Evolutionary conservation across 192 early-diverging fungal genomes (phyloP), one percentile per base, ranked within the genome.

Genomic region (Mortierella antarctica): DNA sequence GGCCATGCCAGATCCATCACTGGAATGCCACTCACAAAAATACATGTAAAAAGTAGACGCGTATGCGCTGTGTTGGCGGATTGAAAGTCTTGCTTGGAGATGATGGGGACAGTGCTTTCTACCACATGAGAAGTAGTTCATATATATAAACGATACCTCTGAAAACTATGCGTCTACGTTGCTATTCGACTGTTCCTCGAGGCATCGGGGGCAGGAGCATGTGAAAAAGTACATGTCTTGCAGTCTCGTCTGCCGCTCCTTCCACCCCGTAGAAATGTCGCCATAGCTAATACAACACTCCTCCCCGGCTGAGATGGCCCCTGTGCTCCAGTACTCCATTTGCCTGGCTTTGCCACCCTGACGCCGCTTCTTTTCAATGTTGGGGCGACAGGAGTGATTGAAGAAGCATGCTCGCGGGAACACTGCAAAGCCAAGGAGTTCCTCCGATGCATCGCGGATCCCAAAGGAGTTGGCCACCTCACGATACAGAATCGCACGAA

Each of bases 401-500:
- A 92, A 92, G 50, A 87, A 91, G 7, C 88, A 87, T 0, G 91
- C 91, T 0, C 84, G 82, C 9, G 91, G 89, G 55, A 89, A 90
- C 3, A 92, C 86, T 12, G 87, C 85, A 52, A 86, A 91, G 0
- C 90, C 90, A 5, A 91, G 42, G 2, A 86, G 74, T 62, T 91
- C 78, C 23, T 85, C 84, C 6, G 85, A 67, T 20, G 75, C 74
- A 48, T 92, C 90, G 67, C 90, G 89, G 61, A 92, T 86, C 0
- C 91, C 91, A 83, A 92, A 92, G 7, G 90, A 89, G 65, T 92
- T 92, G 20, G 91, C 85, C 53, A 88, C 86, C 74, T 92, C 91
- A 23, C 89, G 84, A 66, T 83, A 92, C 54, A 86, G 86, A 9
- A 91, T 83, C 0, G 68, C 62, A 0, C 91, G 83, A 60, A 91